phyloP scores from a whole-genome alignment of 169 alveolate species.

The Cryptosporidium parvum region DNA sequence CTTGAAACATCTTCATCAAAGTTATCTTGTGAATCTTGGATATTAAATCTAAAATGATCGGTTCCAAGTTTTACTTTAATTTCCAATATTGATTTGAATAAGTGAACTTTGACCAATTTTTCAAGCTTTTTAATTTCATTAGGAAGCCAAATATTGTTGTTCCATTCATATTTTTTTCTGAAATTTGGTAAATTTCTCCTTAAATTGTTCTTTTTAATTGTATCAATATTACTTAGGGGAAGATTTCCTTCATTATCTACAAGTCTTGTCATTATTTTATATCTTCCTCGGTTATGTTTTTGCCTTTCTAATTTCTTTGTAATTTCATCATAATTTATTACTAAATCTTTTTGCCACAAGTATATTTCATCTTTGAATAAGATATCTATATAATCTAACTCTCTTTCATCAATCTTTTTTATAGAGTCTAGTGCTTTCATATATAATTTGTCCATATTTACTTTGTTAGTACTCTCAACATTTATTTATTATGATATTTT shows the following conservation, averaged over 20 bases:
- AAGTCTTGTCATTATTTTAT: constrained; percentile 31
- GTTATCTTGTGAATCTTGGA: constrained; percentile 1
- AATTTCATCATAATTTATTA: constrained; percentile 11
- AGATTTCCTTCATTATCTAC: constrained; percentile 26
- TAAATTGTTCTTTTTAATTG: constrained; percentile 28
- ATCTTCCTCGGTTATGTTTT: background rate
- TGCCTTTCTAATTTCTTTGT: background rate
- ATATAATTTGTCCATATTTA: constrained; percentile 27
- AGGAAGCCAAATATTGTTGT: constrained; percentile 57
- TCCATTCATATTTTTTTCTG: constrained; percentile 71
- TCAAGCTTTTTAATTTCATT: constrained; percentile 33
- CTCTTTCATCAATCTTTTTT: constrained; percentile 8
- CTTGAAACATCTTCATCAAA: constrained; percentile 14
- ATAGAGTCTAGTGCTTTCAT: constrained; percentile 15
- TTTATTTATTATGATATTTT: too few relatives aligned
- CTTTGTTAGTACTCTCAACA: background rate
- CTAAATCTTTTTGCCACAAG: constrained; percentile 59
- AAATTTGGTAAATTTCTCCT: constrained; percentile 57
- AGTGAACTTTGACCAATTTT: constrained; percentile 44
- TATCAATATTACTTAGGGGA: constrained; percentile 52
- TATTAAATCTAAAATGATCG: background rate
- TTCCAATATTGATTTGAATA: constrained; percentile 41
- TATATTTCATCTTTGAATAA: constrained; percentile 1
- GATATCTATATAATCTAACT: background rate
- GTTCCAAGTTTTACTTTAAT: constrained; percentile 31